Evolutionary conservation across 345 rosid species (phyloP), one percentile per base, ranked within the genome.

Genomic region (Acer yangbiense): DNA sequence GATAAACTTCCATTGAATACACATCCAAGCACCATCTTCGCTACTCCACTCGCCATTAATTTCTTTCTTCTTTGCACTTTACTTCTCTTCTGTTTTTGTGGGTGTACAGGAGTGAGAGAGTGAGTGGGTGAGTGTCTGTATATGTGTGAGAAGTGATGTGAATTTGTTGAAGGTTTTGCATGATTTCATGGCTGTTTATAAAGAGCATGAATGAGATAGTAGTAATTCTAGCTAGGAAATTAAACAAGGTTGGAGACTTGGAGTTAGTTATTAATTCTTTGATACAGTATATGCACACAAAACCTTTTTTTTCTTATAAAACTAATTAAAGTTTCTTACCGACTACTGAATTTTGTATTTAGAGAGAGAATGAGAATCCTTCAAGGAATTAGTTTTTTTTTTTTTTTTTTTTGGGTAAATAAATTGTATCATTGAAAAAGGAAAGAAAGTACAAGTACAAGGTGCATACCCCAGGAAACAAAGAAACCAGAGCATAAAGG

Each of bases 1-100:
- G 71, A 16, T 48, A 84, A 12, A 71, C 79, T 80, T 77, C 77
- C 82, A 17, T 76, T 66, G 25, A 78, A 74, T 20, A 72, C 78
- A 61, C 75, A 60, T 4, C 63, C 72, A 52, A 83, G 17, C 52
- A 78, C 57, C 74, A 71, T 29, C 61, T 77, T 66, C 18, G 75
- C 79, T 69, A 72, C 81, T 65, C 67, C 64, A 23, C 55, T 50
- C 55, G 55, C 17, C 55, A 50, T 50, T 50, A 6, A 18, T 20
- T 57, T 57, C 23, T 57, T 23, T 7, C 23, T 18, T 29, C 3
- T 29, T 3, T 29, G 32, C 32, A 29, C 32, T 29, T 29, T 2
- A 3, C 32, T 29, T 58, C 25, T 2, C 35, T 2, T 44, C 14
- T 20, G n/a, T 69, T 1, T 69, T 6, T 67, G 16, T n/a, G 25